These are phyloP conservation scores for Teratosphaeriaceae sp. DNA, from an alignment of 2,329 filamentous ascomycete species.

Conservation along the genomic window DNA sequence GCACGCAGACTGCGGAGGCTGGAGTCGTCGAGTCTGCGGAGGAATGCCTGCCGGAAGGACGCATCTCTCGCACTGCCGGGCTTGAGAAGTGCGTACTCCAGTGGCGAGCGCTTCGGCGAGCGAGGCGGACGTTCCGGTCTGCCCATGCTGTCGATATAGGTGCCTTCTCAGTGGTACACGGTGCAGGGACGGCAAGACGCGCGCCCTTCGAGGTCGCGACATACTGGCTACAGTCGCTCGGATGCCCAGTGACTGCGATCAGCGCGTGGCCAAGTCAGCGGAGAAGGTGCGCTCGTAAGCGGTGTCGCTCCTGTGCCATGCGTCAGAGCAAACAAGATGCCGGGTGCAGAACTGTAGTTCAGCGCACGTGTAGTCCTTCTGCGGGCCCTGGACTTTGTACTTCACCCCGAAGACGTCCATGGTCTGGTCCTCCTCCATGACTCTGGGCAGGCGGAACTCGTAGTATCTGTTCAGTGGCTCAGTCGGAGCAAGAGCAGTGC, in stretches of 20 bases:
- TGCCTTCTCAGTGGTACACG: too few species aligned
- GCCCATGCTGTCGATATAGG: background rate
- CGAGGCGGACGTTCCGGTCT: too few species aligned
- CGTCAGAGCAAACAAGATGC: background rate
- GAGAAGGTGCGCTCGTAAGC: slow-evolving; percentile 25
- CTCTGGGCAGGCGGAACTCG: slow-evolving; percentile 47
- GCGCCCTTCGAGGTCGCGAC: too few species aligned
- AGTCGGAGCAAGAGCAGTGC: background rate
- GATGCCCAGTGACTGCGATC: background rate
- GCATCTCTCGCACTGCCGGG: slow-evolving; percentile 3
- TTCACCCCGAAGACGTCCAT: slow-evolving; percentile 31
- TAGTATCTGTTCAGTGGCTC: slow-evolving; percentile 40
- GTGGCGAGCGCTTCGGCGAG: background rate
- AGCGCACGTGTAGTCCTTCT: slow-evolving; percentile 30
- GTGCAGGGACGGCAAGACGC: too few species aligned
- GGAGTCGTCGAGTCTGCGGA: slow-evolving; percentile 8
- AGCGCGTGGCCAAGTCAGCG: slow-evolving; percentile 1
- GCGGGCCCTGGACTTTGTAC: slow-evolving; percentile 32
- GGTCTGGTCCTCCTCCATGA: slow-evolving; percentile 14
- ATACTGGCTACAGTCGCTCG: background rate
- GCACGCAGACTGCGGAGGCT: slow-evolving; percentile 14
- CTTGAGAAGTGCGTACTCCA: slow-evolving; percentile 15
- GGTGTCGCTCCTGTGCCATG: slow-evolving; percentile 22
- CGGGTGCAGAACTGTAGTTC: background rate
- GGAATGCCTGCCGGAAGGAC: slow-evolving; percentile 11